These are phyloP conservation scores for Volvox reticuliferus DNA, from an alignment of 139 green algal species.

Conservation along the genomic window DNA sequence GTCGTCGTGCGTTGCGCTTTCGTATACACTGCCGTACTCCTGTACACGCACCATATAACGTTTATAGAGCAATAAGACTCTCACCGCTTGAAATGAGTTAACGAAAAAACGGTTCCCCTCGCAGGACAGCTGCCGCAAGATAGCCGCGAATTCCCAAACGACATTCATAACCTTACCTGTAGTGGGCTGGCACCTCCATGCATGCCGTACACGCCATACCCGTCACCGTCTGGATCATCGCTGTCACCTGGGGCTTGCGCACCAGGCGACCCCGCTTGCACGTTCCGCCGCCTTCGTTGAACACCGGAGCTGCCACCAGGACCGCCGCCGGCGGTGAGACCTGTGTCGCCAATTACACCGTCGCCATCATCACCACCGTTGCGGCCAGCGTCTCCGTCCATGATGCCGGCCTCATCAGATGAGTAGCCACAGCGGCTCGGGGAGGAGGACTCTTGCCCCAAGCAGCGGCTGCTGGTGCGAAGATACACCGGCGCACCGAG, in stretches of 20 bases:
- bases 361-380: not conserved
- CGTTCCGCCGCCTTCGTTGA: not conserved
- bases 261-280: not conserved
- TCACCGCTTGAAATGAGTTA: too few species aligned
- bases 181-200: not conserved
- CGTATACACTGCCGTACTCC: constrained; percentile 61
- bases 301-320: not conserved
- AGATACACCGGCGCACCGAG: not conserved
- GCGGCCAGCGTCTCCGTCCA: not conserved
- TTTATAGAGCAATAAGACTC: too few species aligned
- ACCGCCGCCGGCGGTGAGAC: not conserved
- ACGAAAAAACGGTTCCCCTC: too few species aligned
- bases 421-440: constrained; percentile 12
- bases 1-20: constrained; percentile 62
- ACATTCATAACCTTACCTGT: not conserved
- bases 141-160: too few species aligned
- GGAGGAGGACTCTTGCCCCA: constrained; percentile 8
- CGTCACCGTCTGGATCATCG: not conserved
- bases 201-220: not conserved
- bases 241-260: not conserved
- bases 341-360: not conserved
- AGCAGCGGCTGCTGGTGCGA: not conserved
- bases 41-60: not conserved
- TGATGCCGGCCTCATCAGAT: not conserved
- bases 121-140: too few species aligned